These are phyloP conservation scores for Solanum ossicruentum DNA, from an alignment of 257 asterid genomes.

Conservation along the genomic window DNA sequence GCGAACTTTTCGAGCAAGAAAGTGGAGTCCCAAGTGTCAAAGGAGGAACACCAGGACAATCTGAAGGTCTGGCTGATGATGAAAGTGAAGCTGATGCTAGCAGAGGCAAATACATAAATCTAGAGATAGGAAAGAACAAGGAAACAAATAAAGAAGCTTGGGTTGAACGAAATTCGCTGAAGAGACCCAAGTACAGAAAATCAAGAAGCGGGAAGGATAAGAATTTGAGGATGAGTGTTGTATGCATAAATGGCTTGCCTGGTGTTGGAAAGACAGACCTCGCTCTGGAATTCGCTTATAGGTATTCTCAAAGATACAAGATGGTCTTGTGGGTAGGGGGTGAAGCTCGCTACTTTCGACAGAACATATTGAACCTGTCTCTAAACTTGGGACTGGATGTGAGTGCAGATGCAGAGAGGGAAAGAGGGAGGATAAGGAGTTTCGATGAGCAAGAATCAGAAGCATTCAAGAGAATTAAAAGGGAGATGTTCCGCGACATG, in stretches of 20 bases:
- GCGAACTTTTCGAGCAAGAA: slow-evolving; percentile 45
- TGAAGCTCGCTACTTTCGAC: slow-evolving; percentile 60
- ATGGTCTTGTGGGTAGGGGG: slow-evolving; percentile 93
- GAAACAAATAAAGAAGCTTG: slow-evolving; percentile 58
- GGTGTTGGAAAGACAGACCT: slow-evolving; percentile 85
- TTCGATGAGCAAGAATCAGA: slow-evolving; percentile 82
- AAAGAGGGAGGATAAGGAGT: slow-evolving; percentile 61
- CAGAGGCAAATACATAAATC: slow-evolving; percentile 31
- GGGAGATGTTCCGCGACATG: slow-evolving; percentile 77
- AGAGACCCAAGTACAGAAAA: slow-evolving; percentile 40
- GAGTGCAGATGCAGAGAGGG: slow-evolving; percentile 79
- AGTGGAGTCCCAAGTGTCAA: background rate
- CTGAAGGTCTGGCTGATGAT: slow-evolving; percentile 45
- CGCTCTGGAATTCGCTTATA: slow-evolving; percentile 66
- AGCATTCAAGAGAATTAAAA: slow-evolving; percentile 64
- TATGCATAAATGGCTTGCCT: slow-evolving; percentile 55
- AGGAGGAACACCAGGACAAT: slow-evolving; percentile 31
- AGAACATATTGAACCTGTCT: slow-evolving; percentile 56
- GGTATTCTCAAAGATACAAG: slow-evolving; percentile 61
- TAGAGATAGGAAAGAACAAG: slow-evolving; percentile 51
- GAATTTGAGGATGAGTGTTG: slow-evolving; percentile 39
- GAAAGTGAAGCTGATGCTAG: slow-evolving; percentile 30
- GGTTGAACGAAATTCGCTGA: slow-evolving; percentile 54
- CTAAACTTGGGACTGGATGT: slow-evolving; percentile 57
- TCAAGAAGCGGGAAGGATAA: slow-evolving; percentile 43